Conservation (phyloP, 2,329 filamentous ascomycete genomes). For the Calonectria fujianensis region DNA sequence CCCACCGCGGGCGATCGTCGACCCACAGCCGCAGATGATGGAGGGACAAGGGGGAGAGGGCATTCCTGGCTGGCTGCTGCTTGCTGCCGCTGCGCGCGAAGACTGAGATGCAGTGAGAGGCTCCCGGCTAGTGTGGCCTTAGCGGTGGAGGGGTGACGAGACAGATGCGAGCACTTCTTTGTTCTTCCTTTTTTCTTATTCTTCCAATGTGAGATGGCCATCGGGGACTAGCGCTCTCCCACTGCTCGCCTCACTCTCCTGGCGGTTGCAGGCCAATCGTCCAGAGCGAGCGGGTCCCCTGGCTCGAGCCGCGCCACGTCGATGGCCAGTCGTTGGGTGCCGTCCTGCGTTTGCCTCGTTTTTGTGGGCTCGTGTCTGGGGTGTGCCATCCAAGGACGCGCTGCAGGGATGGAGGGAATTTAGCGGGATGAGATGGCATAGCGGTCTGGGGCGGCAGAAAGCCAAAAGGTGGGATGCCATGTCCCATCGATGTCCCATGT, state of each 20-base stretch:
- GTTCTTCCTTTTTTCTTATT: conserved; percentile 7
- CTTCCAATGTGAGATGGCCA: conserved; percentile 20
- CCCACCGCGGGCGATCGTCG: conserved; percentile 39
- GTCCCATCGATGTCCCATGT: conserved; percentile 4
- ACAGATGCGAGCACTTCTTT: conserved; percentile 24
- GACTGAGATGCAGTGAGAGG: neutral
- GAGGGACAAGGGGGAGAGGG: conserved; percentile 31
- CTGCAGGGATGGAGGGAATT: conserved; percentile 32
- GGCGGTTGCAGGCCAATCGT: conserved; percentile 51
- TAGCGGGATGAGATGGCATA: conserved; percentile 39
- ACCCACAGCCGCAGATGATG: conserved; percentile 38
- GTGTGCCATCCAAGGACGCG: conserved; percentile 23
- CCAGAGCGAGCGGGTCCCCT: conserved; percentile 44
- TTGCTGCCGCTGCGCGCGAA: neutral
- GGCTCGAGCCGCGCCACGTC: conserved; percentile 44
- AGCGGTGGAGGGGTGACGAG: conserved; percentile 30
- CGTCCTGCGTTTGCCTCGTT: conserved; percentile 55
- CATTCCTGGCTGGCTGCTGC: conserved; percentile 11
- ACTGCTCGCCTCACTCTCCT: conserved; percentile 55
- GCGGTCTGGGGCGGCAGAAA: conserved; percentile 27
- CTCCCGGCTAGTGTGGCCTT: conserved; percentile 2
- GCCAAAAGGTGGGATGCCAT: conserved; percentile 20
- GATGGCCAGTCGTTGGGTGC: conserved; percentile 54
- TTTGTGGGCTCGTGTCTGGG: conserved; percentile 41
- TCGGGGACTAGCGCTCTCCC: conserved; percentile 31